phyloP scores from a whole-genome alignment of 345 rosid species.

The Cardiospermum halicacabum region DNA sequence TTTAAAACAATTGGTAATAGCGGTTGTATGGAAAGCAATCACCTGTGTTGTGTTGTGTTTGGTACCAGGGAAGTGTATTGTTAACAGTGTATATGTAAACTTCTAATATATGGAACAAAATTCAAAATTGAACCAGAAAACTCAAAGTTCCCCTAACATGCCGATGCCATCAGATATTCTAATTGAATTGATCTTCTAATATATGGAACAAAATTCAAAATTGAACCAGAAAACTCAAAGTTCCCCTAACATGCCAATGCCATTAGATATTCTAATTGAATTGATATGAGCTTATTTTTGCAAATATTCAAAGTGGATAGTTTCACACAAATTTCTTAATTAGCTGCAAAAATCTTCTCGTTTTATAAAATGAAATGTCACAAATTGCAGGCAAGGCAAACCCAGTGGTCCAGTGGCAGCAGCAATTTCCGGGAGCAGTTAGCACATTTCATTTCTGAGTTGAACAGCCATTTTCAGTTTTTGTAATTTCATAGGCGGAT shows the following conservation, averaged over 20 bases:
- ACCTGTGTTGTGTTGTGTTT: too few species aligned
- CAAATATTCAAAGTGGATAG: background rate
- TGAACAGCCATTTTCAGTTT: too few species aligned
- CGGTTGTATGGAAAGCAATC: background rate
- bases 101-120: too few species aligned
- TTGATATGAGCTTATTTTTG: background rate
- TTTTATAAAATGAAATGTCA: background rate
- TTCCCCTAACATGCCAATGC: background rate
- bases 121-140: background rate
- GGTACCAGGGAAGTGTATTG: too few species aligned
- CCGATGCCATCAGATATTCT: background rate
- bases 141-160: background rate
- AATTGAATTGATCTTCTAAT: background rate
- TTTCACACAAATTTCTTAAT: background rate
- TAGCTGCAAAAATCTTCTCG: background rate
- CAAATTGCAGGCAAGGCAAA: too few species aligned
- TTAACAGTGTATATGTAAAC: too few species aligned
- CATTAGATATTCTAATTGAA: background rate
- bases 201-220: too few species aligned
- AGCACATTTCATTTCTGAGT: too few species aligned
- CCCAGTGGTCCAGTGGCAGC: too few species aligned
- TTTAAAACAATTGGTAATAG: conserved; percentile 1
- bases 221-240: background rate
- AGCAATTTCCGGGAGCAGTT: too few species aligned
- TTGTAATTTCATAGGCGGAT: too few species aligned